Evolutionary conservation across 768 basidiomycete species (phyloP), one percentile per base, ranked within the genome.

Genomic region (Dioszegia crocea): DNA sequence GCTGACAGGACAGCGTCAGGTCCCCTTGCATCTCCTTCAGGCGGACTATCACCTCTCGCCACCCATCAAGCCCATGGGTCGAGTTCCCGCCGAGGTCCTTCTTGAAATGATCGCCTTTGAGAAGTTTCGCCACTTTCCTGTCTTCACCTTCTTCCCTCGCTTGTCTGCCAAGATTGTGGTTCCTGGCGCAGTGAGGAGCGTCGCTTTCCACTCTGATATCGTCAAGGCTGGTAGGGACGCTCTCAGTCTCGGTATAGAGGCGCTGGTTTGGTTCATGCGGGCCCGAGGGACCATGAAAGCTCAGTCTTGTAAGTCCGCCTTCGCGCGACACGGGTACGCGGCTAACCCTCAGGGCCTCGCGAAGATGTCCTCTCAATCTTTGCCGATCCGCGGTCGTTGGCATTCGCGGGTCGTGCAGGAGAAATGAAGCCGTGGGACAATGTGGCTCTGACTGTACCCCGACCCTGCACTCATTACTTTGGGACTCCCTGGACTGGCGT

Each of bases 11-110:
- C 53, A 54, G 10, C 48, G 46, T 9, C 46, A 43, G 12, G 41
- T 57, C 30, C 67, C 67, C 14, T 49, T 68, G 33, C 64, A 68
- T 30, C 61, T 68, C 14, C 40, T 59, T 9, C 48, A 33, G 9
- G 52, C 30, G 14, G 67, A 68, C 40, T 50, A 54, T 17, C 33
- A 48, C 10, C 40, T 55, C 44, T 40, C 17, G 39, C 51, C 51
- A 17, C 39, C 51, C 8, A 19, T 60, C 56, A 62, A 67, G 26
- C 74, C 77, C 17, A 78, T 84, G 39, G 79, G 79, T 10, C 72
- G 77, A 56, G 59, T 80, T 4, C 61, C 72, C 19, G 71, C 71
- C 0, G 39, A 58, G 0, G 60, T 78, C 33, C 61, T 78, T 14
- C 60, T 48, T 14, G 61, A 57, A 26, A 44, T 60, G 41, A 51